Base-by-base conservation (phyloP, 164 flowering plant species). In the Dillenia turbinata region DNA sequence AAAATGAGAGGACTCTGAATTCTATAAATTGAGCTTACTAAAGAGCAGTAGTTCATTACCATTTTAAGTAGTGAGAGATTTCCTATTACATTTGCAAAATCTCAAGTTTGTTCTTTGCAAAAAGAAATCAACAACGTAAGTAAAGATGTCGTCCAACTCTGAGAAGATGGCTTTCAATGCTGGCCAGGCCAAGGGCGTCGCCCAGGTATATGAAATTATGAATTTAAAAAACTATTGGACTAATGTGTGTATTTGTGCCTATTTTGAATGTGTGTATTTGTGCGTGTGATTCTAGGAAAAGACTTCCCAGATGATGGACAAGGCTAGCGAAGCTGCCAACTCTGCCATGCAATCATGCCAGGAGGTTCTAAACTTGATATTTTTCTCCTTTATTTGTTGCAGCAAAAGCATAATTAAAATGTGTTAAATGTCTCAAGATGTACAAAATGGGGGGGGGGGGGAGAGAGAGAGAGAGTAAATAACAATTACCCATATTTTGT, bases 181-280 rank as follows among this genome's bases (percentile, higher is more conserved):
- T 48, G 89, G 86, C 17, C 66, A 82, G 72, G 82, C 82, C 74
- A 79, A 85, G 73, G 86, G 81, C 81, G 71, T 73, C 11, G 65
- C 80, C 9, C 69, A 76, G 81, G 86, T 83, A 33, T 33, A 6
- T 33, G 40, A 33, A 4, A 4, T 4, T 26, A 4, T 33, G 7
- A 33, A 33, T 33, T 33, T 4, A 33, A 33, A 33, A 33, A 33
- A 33, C 0, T 33, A 33, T 33, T 4, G 10, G 61, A 17, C 22
- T 22, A 24, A 52, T 43, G 44, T 10, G 5, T 57, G 56, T 16
- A 53, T 15, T 43, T 44, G 12, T n/a, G 22, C 12, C 8, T 61
- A 11, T 52, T 45, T 66, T 52, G 40, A 33, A 33, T 33, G 7
- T 4, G 40, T 33, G 7, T 4, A 33, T 33, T 33, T 33, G 6